Evolutionary conservation across 805 yeast species (phyloP).

Genomic region (Ogataea salicorniae): DNA sequence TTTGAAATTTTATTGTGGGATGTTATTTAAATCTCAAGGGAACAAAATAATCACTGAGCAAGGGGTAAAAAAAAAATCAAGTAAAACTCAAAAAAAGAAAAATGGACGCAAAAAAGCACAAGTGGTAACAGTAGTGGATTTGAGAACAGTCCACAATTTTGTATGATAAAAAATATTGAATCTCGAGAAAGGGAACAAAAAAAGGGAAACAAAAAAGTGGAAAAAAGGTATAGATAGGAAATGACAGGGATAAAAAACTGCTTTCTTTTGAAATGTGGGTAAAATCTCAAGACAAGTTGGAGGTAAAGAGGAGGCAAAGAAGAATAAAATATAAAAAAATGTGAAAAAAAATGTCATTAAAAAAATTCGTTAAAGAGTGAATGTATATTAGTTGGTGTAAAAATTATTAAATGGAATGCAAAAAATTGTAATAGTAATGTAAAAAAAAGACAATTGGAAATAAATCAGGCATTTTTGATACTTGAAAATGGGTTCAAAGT

Average conservation of each 20-base stretch:
- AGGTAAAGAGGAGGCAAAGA: neutral
- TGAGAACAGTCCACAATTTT: too few relatives aligned
- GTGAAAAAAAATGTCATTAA: conserved; percentile 4
- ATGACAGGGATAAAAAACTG: neutral
- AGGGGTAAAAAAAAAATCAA: too few relatives aligned
- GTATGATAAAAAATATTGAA: too few relatives aligned
- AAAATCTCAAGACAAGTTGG: neutral
- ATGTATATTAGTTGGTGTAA: conserved; percentile 12
- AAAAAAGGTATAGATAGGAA: neutral
- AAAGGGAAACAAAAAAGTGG: too few relatives aligned
- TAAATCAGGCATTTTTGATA: conserved; percentile 11
- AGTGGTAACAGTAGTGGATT: too few relatives aligned
- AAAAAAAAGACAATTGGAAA: neutral
- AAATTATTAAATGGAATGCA: neutral
- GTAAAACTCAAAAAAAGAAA: too few relatives aligned
- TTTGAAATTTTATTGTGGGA: too few relatives aligned
- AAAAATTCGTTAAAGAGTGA: conserved; percentile 11
- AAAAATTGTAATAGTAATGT: neutral
- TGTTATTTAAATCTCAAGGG: too few relatives aligned
- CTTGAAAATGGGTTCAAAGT: conserved; percentile 75
- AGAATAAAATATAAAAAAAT: neutral
- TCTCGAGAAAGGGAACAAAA: too few relatives aligned
- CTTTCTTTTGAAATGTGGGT: too few relatives aligned
- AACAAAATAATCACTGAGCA: too few relatives aligned
- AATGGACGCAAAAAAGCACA: too few relatives aligned